These are phyloP conservation scores for Globisporangium spinosum DNA, from an alignment of 352 stramenopile species.

Conservation along the genomic window DNA sequence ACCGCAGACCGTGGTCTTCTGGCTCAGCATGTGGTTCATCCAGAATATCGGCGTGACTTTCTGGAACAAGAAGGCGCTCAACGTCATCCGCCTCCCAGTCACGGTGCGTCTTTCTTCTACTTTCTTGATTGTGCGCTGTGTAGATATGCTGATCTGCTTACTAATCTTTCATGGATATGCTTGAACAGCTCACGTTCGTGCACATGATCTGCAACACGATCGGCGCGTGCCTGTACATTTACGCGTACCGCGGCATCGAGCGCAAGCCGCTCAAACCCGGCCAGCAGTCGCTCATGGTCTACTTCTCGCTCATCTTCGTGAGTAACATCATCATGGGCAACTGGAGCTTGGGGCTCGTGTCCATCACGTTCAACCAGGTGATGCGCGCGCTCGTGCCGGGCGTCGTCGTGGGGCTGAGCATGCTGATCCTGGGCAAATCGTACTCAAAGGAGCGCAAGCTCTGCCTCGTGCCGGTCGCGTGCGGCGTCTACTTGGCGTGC, in stretches of 20 bases:
- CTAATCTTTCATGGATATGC: background rate
- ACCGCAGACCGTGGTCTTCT: slow-evolving; percentile 64
- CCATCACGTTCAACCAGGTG: slow-evolving; percentile 95
- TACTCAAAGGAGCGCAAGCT: slow-evolving; percentile 77
- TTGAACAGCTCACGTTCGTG: slow-evolving; percentile 78
- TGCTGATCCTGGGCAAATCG: slow-evolving; percentile 71
- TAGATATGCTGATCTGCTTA: too few species aligned
- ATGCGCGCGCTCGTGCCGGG: slow-evolving; percentile 85
- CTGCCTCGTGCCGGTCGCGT: slow-evolving; percentile 73
- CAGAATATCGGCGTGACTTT: slow-evolving; percentile 95
- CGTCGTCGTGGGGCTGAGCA: slow-evolving; percentile 77
- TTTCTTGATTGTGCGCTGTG: too few species aligned
- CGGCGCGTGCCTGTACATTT: slow-evolving; percentile 76
- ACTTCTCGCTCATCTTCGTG: slow-evolving; percentile 91
- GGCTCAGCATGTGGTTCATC: slow-evolving; percentile 83
- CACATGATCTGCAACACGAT: slow-evolving; percentile 94
- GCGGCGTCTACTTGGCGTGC: slow-evolving; percentile 82
- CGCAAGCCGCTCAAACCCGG: slow-evolving; percentile 57
- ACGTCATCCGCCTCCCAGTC: slow-evolving; percentile 55
- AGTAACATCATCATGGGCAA: slow-evolving; percentile 96
- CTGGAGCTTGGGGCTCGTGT: slow-evolving; percentile 88
- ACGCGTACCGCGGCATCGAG: slow-evolving; percentile 62
- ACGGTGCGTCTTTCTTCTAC: slow-evolving; percentile 25
- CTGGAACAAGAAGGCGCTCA: slow-evolving; percentile 93
- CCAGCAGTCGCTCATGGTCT: slow-evolving; percentile 79